Percentiles rank a stretch among this genome's conserved stretches.
Conservation (phyloP, 1,139 yeast genomes). For the Sugiyamaella paludigena region DNA sequence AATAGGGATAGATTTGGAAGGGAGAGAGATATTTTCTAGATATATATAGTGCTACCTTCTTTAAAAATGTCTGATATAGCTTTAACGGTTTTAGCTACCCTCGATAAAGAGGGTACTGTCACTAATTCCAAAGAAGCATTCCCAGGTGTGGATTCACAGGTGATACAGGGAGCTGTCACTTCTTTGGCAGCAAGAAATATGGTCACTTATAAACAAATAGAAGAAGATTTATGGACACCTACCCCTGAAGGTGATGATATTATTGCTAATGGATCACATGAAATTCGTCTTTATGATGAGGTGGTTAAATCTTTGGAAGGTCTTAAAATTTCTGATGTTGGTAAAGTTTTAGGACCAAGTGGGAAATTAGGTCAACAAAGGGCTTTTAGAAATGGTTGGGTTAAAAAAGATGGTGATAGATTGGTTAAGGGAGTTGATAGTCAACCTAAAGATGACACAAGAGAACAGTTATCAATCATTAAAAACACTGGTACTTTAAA, state of each 20-base stretch:
- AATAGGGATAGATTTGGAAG: not conserved
- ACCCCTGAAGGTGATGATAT: slow-evolving; percentile 84
- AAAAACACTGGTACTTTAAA: slow-evolving; percentile 54
- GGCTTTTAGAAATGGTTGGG: slow-evolving; percentile 99
- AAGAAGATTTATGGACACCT: slow-evolving; percentile 71
- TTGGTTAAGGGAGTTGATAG: slow-evolving; percentile 53
- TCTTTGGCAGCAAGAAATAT: slow-evolving; percentile 83
- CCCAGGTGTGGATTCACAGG: slow-evolving; percentile 52
- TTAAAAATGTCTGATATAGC: slow-evolving; percentile 46
- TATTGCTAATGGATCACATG: slow-evolving; percentile 81
- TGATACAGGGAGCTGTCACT: slow-evolving; percentile 72
- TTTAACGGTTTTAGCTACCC: slow-evolving; percentile 55
- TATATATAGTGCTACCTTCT: not conserved
- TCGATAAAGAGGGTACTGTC: slow-evolving; percentile 57
- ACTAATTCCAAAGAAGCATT: slow-evolving; percentile 61
- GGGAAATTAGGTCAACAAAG: slow-evolving; percentile 95
- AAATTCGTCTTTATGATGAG: slow-evolving; percentile 72
- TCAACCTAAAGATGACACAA: slow-evolving; percentile 65
- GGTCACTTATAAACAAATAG: slow-evolving; percentile 71
- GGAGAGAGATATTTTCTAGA: not conserved
- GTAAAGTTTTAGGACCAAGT: slow-evolving; percentile 68
- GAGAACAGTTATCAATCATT: slow-evolving; percentile 60
- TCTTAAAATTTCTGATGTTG: slow-evolving; percentile 78
- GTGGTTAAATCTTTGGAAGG: slow-evolving; percentile 75
- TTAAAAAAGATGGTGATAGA: slow-evolving; percentile 78